Base-by-base conservation (phyloP, 106 monocot species). In the Platanthera guangdongensis region DNA sequence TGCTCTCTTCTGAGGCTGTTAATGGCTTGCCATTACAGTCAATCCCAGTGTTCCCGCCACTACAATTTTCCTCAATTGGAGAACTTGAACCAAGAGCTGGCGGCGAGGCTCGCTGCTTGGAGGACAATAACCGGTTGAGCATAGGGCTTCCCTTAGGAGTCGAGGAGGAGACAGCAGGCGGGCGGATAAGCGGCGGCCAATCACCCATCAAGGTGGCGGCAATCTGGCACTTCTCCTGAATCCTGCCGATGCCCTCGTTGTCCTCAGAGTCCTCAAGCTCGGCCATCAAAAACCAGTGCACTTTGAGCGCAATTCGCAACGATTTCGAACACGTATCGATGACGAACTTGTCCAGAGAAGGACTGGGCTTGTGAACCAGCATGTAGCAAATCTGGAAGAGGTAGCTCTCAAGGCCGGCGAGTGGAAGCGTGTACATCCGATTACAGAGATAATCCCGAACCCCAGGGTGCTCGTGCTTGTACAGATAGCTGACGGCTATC, bases 381-480 rank as follows among this genome's bases (percentile, higher is more conserved):
- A 99, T 99, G 83, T 99, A 99, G 81, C 94, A 99, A 83, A 99
- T 92, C 92, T 99, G 99, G 77, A 99, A 92, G 73, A 99, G 84
- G 81, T 99, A 99, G 64, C 73, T 77, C 80, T 99, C 99, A 39
- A 99, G 77, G 8, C 99, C 99, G 3, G 72, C 8, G 32, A 99
- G 85, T 1, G 99, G 99, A 0, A 99, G 92, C 13, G 99, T 85
- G 82, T 99, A 99, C 99, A 99, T 99, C 8, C 99, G 87, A 69
- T 99, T 99, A 82, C 99, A 99, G 50, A 99, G 87, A 78, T 99
- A 99, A 77, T 99, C 99, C 39, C 99, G 89, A 16, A 99, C 99
- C 0, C 99, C 99, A 6, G 92, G 75, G 78, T 99, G 99, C 62
- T 90, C 90, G 71, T 92, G 89, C 88, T 99, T 99, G 94, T 99